Base-by-base conservation (phyloP, 2,329 filamentous ascomycete genomes). In the Dactylellina sp. region DNA sequence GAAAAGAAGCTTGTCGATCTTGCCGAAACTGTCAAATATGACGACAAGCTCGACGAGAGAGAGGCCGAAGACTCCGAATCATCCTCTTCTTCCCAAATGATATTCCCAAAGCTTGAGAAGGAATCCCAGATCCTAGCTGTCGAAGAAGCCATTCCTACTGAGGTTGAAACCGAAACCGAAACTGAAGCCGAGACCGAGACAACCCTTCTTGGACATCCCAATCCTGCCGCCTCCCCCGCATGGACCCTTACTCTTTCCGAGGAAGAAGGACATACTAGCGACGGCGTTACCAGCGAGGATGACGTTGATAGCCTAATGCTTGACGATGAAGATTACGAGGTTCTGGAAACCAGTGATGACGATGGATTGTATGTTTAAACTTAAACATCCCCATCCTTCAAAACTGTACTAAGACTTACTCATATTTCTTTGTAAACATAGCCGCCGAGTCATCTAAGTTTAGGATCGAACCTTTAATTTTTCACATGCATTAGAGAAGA, bases 21-120 rank as follows among this genome's bases (percentile, higher is more conserved):
- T 18, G 57, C 60, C 32, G 66, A 75, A 50, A 74, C 65, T n/a
- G 68, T 75, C 61, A 64, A 66, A 42, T 66, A 74, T 32, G 75
- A 60, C 47, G 59, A 71, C 68, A 80, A 57, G 75, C 71, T 70
- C 50, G 71, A 75, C 56, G 71, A 75, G 71, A 75, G 83, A 77
- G 79, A 80, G 32, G 77, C 79, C 44, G 76, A 79, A 40, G 75
- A 77, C 16, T 52, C 61, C 1, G 63, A 59, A 49, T 80, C 74
- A 76, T 76, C 55, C 77, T 78, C 75, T 59, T 76, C 75, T 35
- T 91, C 89, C 82, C 88, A 89, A 78, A 97, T 98, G 93, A 93
- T 98, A 80, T 98, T 98, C 86, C 95, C 95, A 74, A 96, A 91
- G 81, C 86, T 98, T 40, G 93, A 97, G 78, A 97, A 96, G 83